Percentiles rank a stretch among this genome's conserved stretches.
Evolutionary conservation across 352 stramenopile genomes (phyloP).

Genomic region (Hyaloperonospora arabidopsidis): DNA sequence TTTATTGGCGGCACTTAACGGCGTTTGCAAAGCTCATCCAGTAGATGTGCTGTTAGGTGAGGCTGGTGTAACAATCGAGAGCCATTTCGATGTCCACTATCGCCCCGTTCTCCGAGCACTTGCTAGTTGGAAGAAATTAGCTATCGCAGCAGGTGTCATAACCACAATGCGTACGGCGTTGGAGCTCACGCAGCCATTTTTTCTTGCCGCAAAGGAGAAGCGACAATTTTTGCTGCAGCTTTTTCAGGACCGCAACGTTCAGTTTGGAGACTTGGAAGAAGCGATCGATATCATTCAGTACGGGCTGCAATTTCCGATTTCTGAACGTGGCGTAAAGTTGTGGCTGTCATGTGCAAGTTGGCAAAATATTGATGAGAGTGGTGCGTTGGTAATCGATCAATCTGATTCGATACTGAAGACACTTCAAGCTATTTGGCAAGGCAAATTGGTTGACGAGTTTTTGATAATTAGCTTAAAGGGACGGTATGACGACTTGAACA

Average conservation of each 20-base stretch:
- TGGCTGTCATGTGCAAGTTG: slow-evolving; percentile 61
- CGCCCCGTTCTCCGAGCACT: slow-evolving; percentile 33
- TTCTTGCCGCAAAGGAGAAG: slow-evolving; percentile 45
- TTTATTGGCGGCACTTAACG: slow-evolving; percentile 39
- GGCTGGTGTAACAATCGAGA: slow-evolving; percentile 17
- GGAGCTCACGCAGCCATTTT: slow-evolving; percentile 41
- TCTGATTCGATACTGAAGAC: slow-evolving; percentile 20
- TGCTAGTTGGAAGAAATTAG: slow-evolving; percentile 26
- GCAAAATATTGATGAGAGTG: slow-evolving; percentile 24
- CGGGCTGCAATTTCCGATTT: slow-evolving; percentile 50
- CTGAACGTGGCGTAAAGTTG: slow-evolving; percentile 24
- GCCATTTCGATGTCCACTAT: slow-evolving; percentile 45
- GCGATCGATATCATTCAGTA: slow-evolving; percentile 49
- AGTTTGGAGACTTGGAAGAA: slow-evolving; percentile 57
- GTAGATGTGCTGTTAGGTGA: slow-evolving; percentile 21
- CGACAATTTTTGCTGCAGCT: slow-evolving; percentile 60
- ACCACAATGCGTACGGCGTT: slow-evolving; percentile 31
- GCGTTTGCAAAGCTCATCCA: slow-evolving; percentile 33
- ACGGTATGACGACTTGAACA: slow-evolving; percentile 57
- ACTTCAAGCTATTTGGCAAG: slow-evolving; percentile 54
- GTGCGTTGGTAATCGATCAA: background rate
- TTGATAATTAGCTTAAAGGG: slow-evolving; percentile 72
- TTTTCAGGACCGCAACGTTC: slow-evolving; percentile 58
- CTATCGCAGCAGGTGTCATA: slow-evolving; percentile 11
- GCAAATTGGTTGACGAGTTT: slow-evolving; percentile 73